Conservation (phyloP, 805 yeast genomes). For the Candida ficus region DNA sequence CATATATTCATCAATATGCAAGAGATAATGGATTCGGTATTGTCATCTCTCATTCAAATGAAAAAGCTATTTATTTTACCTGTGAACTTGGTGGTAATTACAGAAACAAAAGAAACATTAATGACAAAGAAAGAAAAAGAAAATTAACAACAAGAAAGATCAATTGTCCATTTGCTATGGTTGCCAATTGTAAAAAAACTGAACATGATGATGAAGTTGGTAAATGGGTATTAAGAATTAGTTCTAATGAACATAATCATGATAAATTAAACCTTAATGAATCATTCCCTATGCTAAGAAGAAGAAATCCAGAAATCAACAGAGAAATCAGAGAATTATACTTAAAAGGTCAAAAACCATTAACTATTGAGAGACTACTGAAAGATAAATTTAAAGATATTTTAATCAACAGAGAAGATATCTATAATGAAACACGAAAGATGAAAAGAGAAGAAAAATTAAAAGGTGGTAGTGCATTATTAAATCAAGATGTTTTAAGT, state of each 20-base stretch:
- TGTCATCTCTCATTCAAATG: slow-evolving; percentile 28
- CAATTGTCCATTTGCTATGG: slow-evolving; percentile 28
- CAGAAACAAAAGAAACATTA: slow-evolving; percentile 27
- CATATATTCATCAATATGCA: slow-evolving; percentile 26
- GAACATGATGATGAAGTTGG: slow-evolving; percentile 23
- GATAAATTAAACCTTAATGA: slow-evolving; percentile 26
- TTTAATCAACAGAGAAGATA: slow-evolving; percentile 27
- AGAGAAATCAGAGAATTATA: slow-evolving; percentile 27
- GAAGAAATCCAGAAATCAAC: slow-evolving; percentile 28
- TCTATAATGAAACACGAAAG: slow-evolving; percentile 28
- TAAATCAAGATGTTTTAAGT: no score
- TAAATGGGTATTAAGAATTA: slow-evolving; percentile 25
- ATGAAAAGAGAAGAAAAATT: slow-evolving; percentile 27
- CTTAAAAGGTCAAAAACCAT: slow-evolving; percentile 25
- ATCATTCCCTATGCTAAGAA: slow-evolving; percentile 27
- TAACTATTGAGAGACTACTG: slow-evolving; percentile 23
- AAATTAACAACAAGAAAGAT: slow-evolving; percentile 27
- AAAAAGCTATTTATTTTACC: slow-evolving; percentile 27
- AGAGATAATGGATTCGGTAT: slow-evolving; percentile 28
- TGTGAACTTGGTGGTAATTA: slow-evolving; percentile 28
- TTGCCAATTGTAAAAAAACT: slow-evolving; percentile 27
- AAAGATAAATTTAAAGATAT: slow-evolving; percentile 23
- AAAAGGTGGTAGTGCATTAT: slow-evolving; percentile 9
- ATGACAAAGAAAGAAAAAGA: slow-evolving; percentile 27
- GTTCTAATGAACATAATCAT: slow-evolving; percentile 26